Evolutionary conservation across 2,329 filamentous ascomycete species (phyloP).

Genomic region (Leptographium wingfieldii): DNA sequence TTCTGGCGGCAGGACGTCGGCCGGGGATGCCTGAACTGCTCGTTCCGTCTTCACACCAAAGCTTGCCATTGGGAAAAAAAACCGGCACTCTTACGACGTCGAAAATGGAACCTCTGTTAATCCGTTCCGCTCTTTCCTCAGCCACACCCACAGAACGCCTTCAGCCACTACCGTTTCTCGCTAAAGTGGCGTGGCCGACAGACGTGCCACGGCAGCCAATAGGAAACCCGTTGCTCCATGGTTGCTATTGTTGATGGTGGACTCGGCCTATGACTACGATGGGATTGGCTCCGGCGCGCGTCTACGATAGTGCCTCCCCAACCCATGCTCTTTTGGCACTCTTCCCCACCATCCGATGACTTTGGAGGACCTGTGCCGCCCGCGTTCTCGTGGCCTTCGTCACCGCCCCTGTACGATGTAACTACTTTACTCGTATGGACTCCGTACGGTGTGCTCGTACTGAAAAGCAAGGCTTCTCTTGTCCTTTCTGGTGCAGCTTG

Average conservation of each 20-base stretch:
- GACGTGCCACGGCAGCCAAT: conserved; percentile 26
- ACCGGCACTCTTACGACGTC: neutral
- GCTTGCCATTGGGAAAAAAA: neutral
- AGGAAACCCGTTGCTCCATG: conserved; percentile 36
- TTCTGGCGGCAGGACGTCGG: neutral
- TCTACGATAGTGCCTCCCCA: neutral
- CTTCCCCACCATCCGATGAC: neutral
- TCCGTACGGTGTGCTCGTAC: neutral
- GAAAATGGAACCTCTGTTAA: neutral
- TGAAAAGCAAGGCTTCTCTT: neutral
- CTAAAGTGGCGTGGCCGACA: neutral
- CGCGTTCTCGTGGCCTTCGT: neutral
- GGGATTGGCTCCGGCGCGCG: neutral
- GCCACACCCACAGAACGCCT: conserved; percentile 8
- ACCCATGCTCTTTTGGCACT: too few species aligned
- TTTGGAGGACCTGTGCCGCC: neutral
- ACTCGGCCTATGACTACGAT: conserved; percentile 8
- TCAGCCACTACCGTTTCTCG: conserved; percentile 11
- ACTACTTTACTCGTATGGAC: too few species aligned
- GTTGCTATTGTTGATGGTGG: conserved; percentile 41
- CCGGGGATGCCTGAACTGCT: neutral
- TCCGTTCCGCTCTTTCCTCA: neutral
- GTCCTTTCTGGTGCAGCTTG: neutral
- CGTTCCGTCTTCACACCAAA: neutral
- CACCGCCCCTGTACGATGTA: neutral